Percentiles rank a stretch among this genome's conserved stretches.
phyloP scores from a whole-genome alignment of 768 basidiomycete genomes.

The Pisolithus albus region DNA sequence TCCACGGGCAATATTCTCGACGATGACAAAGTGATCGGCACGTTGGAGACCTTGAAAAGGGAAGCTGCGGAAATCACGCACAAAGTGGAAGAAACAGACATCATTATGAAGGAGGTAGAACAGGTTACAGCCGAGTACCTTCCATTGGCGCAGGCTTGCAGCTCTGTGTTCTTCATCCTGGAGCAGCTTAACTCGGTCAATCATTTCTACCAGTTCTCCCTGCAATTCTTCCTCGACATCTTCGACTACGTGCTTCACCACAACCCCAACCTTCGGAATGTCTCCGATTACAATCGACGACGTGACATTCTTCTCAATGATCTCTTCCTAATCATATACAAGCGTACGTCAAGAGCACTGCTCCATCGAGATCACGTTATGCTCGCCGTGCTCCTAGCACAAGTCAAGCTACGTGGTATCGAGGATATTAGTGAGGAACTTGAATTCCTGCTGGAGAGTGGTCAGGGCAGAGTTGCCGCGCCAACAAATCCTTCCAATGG shows the following conservation, averaged over 20 bases:
- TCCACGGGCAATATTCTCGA: conserved; percentile 96
- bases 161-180: conserved; percentile 92
- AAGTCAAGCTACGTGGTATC: conserved; percentile 75
- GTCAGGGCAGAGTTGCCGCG: conserved; percentile 50
- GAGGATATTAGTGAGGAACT: conserved; percentile 81
- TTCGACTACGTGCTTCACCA: conserved; percentile 92
- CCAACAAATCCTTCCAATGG: conserved; percentile 30
- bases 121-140: conserved; percentile 92
- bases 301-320: conserved; percentile 79
- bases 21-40: conserved; percentile 97
- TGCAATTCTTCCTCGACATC: conserved; percentile 96
- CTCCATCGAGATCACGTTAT: conserved; percentile 87
- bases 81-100: conserved; percentile 95
- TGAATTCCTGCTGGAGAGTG: conserved; percentile 88
- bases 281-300: conserved; percentile 66
- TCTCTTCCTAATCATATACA: conserved; percentile 83
- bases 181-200: conserved; percentile 92
- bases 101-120: conserved; percentile 94
- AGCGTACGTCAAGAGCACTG: conserved; percentile 83
- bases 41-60: conserved; percentile 88
- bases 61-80: conserved; percentile 94
- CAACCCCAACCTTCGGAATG: conserved; percentile 81
- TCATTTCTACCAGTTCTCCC: conserved; percentile 98
- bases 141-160: conserved; percentile 92
- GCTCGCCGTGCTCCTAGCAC: conserved; percentile 83